Conservation (phyloP, 768 basidiomycete genomes). For the Lactifluus volemus region DNA sequence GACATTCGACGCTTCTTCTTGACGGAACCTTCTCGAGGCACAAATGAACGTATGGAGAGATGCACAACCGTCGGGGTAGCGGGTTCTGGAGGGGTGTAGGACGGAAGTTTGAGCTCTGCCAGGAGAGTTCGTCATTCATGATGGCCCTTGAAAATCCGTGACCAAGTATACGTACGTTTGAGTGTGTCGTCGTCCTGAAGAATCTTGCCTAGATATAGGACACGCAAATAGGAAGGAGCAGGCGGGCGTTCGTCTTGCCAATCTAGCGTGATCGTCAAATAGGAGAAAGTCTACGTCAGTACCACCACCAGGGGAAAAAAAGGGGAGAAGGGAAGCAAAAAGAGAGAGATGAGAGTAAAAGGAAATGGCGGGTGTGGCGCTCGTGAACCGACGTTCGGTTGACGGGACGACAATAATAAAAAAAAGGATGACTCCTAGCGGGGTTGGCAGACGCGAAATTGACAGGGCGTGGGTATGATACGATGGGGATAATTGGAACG, state of each 20-base stretch:
- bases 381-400: too few relatives aligned
- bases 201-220: slow-evolving; percentile 70
- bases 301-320: neutral
- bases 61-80: slow-evolving; percentile 58
- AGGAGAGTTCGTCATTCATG: neutral
- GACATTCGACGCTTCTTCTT: slow-evolving; percentile 43
- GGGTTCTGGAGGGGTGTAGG: slow-evolving; percentile 25
- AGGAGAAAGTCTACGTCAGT: slow-evolving; percentile 7
- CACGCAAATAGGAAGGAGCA: slow-evolving; percentile 65
- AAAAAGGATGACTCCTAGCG: too few relatives aligned
- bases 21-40: slow-evolving; percentile 39
- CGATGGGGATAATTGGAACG: slow-evolving; percentile 20
- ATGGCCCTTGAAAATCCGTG: neutral
- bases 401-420: too few relatives aligned
- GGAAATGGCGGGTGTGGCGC: too few relatives aligned
- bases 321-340: neutral
- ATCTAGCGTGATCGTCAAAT: slow-evolving; percentile 32
- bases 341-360: neutral
- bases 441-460: neutral
- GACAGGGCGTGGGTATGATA: neutral
- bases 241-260: slow-evolving; percentile 77
- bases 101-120: slow-evolving; percentile 27
- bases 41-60: slow-evolving; percentile 57
- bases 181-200: slow-evolving; percentile 80
- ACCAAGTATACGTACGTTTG: slow-evolving; percentile 37